Percentiles rank a stretch among this genome's conserved stretches.
phyloP scores from a whole-genome alignment of 208 protist species.

The Naegleria gruberi region DNA sequence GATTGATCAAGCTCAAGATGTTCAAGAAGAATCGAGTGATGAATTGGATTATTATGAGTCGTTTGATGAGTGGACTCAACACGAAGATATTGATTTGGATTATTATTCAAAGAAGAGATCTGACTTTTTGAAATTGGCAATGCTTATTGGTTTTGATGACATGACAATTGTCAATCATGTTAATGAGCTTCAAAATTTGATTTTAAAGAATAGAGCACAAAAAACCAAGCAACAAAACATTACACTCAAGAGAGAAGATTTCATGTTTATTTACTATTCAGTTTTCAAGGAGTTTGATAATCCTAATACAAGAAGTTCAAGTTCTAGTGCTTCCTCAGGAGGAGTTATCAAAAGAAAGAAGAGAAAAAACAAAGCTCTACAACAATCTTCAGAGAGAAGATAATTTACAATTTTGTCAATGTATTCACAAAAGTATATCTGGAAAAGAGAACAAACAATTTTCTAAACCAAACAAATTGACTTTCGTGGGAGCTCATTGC shows the following conservation, averaged over 20 bases:
- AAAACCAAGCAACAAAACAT: neutral
- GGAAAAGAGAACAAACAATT: slow-evolving; percentile 85
- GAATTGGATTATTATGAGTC: neutral
- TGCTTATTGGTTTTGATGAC: neutral
- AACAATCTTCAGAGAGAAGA: neutral
- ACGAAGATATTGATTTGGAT: neutral
- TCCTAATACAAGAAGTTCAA: neutral
- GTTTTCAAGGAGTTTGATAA: neutral
- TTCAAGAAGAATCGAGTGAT: no score
- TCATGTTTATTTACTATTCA: slow-evolving; percentile 1
- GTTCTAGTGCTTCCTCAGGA: neutral
- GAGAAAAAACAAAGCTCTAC: neutral
- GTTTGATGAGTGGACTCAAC: neutral
- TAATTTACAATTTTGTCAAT: neutral
- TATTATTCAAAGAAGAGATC: neutral
- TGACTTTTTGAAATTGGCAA: neutral
- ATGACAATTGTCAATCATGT: neutral
- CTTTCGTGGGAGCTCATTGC: slow-evolving; percentile 73
- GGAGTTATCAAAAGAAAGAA: neutral
- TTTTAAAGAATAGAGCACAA: neutral
- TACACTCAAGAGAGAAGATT: neutral
- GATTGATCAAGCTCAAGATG: no score
- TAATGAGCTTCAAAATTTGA: neutral
- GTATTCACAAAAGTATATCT: slow-evolving; percentile 84
- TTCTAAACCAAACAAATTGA: slow-evolving; percentile 92